These are phyloP conservation scores for Camellia granthamiana DNA, from an alignment of 148 eudicot species.

Conservation along the genomic window DNA sequence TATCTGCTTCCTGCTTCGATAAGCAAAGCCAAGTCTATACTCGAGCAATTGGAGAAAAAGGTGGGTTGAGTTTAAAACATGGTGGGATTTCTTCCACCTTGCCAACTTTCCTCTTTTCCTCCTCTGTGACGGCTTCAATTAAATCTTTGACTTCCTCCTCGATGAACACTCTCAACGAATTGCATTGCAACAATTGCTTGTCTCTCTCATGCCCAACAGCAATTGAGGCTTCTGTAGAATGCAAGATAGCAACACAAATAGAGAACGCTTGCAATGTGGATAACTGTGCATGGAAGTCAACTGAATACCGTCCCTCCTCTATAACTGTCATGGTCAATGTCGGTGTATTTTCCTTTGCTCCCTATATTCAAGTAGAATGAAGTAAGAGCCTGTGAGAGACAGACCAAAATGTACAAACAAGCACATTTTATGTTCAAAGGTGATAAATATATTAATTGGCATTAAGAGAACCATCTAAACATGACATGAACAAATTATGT, in stretches of 20 bases:
- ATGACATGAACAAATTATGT: not conserved
- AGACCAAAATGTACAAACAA: not conserved
- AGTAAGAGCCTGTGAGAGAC: not conserved
- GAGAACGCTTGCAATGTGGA: constrained; percentile 87
- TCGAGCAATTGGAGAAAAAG: constrained; percentile 86
- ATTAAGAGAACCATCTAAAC: not conserved
- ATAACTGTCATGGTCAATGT: constrained; percentile 47
- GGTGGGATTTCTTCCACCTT: constrained; percentile 39
- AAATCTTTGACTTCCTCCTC: constrained; percentile 59
- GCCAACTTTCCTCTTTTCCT: constrained; percentile 46
- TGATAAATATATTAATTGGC: not conserved
- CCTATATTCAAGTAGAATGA: constrained; percentile 36
- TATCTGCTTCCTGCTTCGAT: not conserved
- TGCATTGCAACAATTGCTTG: constrained; percentile 42
- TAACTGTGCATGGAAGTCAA: constrained; percentile 75
- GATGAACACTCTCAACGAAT: constrained; percentile 47
- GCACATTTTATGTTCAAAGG: not conserved
- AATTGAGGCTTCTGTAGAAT: constrained; percentile 58
- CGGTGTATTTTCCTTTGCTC: constrained; percentile 53
- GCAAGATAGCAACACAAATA: constrained; percentile 67
- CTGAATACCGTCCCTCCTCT: constrained; percentile 56
- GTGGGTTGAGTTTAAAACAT: constrained; percentile 69
- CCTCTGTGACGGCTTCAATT: constrained; percentile 50
- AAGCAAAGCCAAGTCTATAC: constrained; percentile 31
- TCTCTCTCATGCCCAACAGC: constrained; percentile 42